phyloP scores from a whole-genome alignment of 2,329 filamentous ascomycete genomes.

The Stylonectria norvegica region DNA sequence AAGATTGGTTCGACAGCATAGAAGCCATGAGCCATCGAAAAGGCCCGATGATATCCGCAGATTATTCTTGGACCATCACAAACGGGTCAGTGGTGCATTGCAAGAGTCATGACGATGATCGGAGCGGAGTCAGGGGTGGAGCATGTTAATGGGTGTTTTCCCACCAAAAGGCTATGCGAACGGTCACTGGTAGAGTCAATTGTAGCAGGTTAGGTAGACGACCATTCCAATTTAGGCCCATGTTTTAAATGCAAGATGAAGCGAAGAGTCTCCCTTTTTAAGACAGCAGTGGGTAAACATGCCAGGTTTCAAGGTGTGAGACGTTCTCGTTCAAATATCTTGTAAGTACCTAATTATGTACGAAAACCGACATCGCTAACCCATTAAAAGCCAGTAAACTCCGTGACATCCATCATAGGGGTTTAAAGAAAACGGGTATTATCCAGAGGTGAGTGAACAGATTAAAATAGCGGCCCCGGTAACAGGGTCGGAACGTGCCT shows the following conservation, averaged over 20 bases:
- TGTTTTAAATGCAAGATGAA: no score
- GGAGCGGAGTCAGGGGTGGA: constrained; percentile 31
- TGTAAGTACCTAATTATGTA: not conserved
- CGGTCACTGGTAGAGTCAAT: constrained; percentile 29
- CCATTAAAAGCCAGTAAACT: constrained; percentile 7
- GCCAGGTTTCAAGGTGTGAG: no score
- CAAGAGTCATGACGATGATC: constrained; percentile 28
- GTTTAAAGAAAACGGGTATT: constrained; percentile 24
- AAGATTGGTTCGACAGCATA: constrained; percentile 57
- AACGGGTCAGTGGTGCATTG: constrained; percentile 18
- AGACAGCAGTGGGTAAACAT: no score
- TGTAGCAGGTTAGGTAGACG: constrained; percentile 30
- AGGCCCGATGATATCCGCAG: constrained; percentile 8
- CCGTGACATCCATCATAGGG: constrained; percentile 3
- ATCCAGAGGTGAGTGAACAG: constrained; percentile 20
- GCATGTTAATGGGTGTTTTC: constrained; percentile 33
- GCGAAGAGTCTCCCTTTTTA: no score
- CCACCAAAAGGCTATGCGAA: constrained; percentile 30
- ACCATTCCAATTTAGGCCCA: constrained; percentile 25
- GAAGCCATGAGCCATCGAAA: constrained; percentile 8
- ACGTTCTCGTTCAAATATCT: no score
- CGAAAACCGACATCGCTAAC: constrained; percentile 10
- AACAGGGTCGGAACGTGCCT: not conserved
- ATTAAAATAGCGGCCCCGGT: constrained; percentile 3
- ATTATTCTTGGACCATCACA: constrained; percentile 13